Evolutionary conservation across 352 stramenopile genomes (phyloP).

Genomic region (Pythium phragmiticola): DNA sequence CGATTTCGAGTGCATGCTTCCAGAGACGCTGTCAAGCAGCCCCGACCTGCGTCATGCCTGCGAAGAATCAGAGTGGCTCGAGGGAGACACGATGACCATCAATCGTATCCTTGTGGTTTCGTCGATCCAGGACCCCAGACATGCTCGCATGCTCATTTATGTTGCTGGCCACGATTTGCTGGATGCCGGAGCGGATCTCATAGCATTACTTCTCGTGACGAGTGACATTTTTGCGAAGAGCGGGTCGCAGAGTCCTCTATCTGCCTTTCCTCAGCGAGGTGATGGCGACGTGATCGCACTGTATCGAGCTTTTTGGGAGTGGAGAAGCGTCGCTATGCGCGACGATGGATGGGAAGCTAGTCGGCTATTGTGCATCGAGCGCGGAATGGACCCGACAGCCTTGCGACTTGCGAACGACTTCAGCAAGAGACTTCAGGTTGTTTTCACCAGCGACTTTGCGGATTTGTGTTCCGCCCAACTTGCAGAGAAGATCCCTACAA

Average conservation of each 20-base stretch:
- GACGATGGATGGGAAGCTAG: neutral
- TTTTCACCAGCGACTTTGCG: neutral
- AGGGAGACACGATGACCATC: neutral
- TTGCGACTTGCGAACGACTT: conserved; percentile 1
- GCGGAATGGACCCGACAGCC: neutral
- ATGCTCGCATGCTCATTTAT: neutral
- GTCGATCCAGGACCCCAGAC: neutral
- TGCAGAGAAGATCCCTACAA: neutral
- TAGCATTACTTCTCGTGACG: neutral
- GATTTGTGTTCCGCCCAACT: neutral
- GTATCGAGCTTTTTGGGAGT: neutral
- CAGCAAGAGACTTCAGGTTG: neutral
- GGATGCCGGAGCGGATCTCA: neutral
- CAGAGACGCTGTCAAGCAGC: neutral
- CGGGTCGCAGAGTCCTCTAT: neutral
- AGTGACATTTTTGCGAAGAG: neutral
- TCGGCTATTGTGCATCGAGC: neutral
- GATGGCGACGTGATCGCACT: neutral
- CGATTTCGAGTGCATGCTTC: neutral
- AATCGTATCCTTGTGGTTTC: neutral
- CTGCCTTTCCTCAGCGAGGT: neutral
- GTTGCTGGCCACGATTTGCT: neutral
- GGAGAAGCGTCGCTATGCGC: neutral
- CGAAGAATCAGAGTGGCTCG: neutral
- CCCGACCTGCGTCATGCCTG: neutral